phyloP scores from a whole-genome alignment of 169 alveolate genomes.

The Plasmodium vinckei region DNA sequence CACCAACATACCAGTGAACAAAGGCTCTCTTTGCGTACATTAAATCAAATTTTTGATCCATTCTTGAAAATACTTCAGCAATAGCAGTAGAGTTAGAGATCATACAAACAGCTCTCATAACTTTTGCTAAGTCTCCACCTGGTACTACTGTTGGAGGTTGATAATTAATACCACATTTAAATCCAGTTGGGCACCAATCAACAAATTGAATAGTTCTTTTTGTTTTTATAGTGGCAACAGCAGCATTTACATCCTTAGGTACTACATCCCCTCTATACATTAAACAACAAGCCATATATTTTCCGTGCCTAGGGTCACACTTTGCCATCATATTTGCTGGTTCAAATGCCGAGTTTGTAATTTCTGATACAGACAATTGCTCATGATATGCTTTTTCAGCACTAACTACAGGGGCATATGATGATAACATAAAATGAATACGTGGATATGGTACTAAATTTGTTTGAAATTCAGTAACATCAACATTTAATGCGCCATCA shows the following conservation, averaged over 20 bases:
- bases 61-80: constrained; percentile 98
- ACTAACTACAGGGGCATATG: constrained; percentile 98
- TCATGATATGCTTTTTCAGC: constrained; percentile 99
- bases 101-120: constrained; percentile 99
- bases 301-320: constrained; percentile 99
- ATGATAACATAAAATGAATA: constrained; percentile 97
- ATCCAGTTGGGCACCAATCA: constrained; percentile 99
- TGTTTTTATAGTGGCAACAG: constrained; percentile 98
- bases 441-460: constrained; percentile 99
- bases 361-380: constrained; percentile 98
- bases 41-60: constrained; percentile 98
- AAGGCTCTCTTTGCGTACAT: constrained; percentile 99
- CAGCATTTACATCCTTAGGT: constrained; percentile 99
- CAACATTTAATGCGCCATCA: constrained; percentile 99
- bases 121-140: constrained; percentile 99
- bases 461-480: constrained; percentile 98
- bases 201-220: constrained; percentile 98
- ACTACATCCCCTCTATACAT: constrained; percentile 98
- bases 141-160: constrained; percentile 99
- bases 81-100: constrained; percentile 98
- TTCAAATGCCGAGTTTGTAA: constrained; percentile 98
- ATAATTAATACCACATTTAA: constrained; percentile 99
- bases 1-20: constrained; percentile 99
- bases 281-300: constrained; percentile 98
- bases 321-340: constrained; percentile 99